A percentile compares a stretch with the other conserved stretches of the same genome.
These are phyloP conservation scores for Suillus bovinus DNA, from an alignment of 768 basidiomycete species.

Conservation along the genomic window DNA sequence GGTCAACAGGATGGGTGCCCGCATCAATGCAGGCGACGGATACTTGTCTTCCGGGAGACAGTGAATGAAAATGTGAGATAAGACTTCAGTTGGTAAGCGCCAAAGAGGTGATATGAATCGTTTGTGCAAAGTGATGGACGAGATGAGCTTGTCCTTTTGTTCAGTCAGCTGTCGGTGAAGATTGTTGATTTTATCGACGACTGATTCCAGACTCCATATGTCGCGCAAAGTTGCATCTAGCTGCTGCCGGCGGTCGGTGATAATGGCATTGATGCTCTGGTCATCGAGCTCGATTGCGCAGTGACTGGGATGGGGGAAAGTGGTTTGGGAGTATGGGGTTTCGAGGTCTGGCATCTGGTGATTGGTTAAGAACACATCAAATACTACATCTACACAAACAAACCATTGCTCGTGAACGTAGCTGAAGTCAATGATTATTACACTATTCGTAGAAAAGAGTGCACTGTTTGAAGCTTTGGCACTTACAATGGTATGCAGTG, in stretches of 20 bases:
- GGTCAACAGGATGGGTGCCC: not conserved
- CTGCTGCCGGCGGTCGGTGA: not conserved
- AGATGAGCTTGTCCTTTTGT: constrained; percentile 9
- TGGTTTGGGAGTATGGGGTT: not conserved
- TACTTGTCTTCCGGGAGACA: constrained; percentile 26
- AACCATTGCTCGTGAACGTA: not conserved
- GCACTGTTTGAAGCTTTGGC: not conserved
- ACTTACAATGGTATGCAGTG: not conserved
- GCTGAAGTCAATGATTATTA: not conserved
- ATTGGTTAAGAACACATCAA: not conserved
- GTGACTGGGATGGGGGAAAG: not conserved
- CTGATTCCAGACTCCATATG: not conserved
- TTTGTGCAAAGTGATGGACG: constrained; percentile 13
- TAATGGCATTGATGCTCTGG: not conserved
- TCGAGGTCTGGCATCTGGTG: not conserved
- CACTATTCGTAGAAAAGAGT: too few species aligned
- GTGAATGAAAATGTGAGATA: constrained; percentile 46
- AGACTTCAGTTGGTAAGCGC: constrained; percentile 45
- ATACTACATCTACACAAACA: not conserved
- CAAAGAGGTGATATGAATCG: constrained; percentile 32
- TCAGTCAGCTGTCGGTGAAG: constrained; percentile 17
- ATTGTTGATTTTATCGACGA: constrained; percentile 14
- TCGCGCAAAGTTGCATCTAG: not conserved
- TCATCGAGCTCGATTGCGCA: not conserved
- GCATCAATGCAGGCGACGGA: not conserved